Conservation (phyloP, 805 yeast species). For the Metschnikowia gelsemii region DNA sequence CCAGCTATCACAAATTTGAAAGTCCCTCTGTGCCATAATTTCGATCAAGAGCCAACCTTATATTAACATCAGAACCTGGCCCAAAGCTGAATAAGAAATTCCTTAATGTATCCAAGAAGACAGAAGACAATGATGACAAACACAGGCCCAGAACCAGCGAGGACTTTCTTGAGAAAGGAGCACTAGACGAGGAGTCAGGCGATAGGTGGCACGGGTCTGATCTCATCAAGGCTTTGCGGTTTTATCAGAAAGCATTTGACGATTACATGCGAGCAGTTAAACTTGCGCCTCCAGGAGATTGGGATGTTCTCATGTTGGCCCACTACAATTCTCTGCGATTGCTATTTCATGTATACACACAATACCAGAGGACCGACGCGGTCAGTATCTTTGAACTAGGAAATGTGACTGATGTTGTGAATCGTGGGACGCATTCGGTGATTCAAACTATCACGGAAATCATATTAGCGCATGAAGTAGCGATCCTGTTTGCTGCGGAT, state of each 20-base stretch:
- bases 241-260: constrained; percentile 57
- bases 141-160: constrained; percentile 36
- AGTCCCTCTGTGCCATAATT: too few species aligned
- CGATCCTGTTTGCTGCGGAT: constrained; percentile 26
- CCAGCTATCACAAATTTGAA: too few species aligned
- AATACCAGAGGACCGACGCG: constrained; percentile 45
- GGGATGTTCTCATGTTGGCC: constrained; percentile 12
- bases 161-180: constrained; percentile 56
- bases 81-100: constrained; percentile 11
- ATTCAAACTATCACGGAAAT: constrained; percentile 39
- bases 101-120: background rate
- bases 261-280: constrained; percentile 41
- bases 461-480: constrained; percentile 39
- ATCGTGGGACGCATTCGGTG: constrained; percentile 31
- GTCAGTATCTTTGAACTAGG: constrained; percentile 24
- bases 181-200: constrained; percentile 68
- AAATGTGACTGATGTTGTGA: constrained; percentile 36
- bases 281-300: constrained; percentile 12
- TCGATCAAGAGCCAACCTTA: background rate
- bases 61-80: constrained; percentile 12
- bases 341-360: constrained; percentile 55
- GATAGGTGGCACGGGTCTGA: constrained; percentile 73
- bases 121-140: background rate
- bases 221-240: constrained; percentile 59
- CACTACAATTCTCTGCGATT: constrained; percentile 60